Percentiles rank a stretch among this genome's conserved stretches.
phyloP scores from a whole-genome alignment of 2,329 filamentous ascomycete genomes.

The Leptosphaerulina australis region DNA sequence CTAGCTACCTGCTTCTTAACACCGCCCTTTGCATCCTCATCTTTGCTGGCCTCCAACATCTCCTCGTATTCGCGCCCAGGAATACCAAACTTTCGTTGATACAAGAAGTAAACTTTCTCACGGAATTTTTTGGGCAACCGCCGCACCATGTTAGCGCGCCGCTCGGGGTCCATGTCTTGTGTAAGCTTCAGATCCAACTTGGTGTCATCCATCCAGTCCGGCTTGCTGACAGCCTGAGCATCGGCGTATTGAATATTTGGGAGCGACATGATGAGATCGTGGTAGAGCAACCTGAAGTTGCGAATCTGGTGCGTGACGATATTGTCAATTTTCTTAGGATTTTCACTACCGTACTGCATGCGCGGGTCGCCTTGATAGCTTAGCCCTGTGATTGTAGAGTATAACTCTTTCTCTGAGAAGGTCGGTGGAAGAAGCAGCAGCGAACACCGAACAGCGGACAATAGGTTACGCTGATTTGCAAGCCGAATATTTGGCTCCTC shows the following conservation, averaged over 20 bases:
- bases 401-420: slow-evolving; percentile 88
- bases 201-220: slow-evolving; percentile 67
- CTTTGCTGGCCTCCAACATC: slow-evolving; percentile 78
- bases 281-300: slow-evolving; percentile 90
- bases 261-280: slow-evolving; percentile 84
- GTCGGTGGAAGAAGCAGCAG: slow-evolving; percentile 80
- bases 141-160: slow-evolving; percentile 94
- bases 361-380: slow-evolving; percentile 96
- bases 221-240: slow-evolving; percentile 59
- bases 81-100: slow-evolving; percentile 88
- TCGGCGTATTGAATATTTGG: slow-evolving; percentile 85
- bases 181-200: slow-evolving; percentile 67
- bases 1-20: slow-evolving; percentile 79
- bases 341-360: slow-evolving; percentile 88
- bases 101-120: slow-evolving; percentile 89
- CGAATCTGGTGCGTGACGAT: slow-evolving; percentile 91
- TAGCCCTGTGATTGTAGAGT: slow-evolving; percentile 87
- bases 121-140: slow-evolving; percentile 86
- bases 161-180: slow-evolving; percentile 92
- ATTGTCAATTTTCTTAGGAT: slow-evolving; percentile 89
- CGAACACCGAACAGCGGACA: slow-evolving; percentile 88
- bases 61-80: slow-evolving; percentile 80
- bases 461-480: slow-evolving; percentile 93
- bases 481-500: slow-evolving; percentile 92
- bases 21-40: slow-evolving; percentile 66